Base-by-base conservation (phyloP, 1,284 basidiomycete species). In the Ustilago loliicola region DNA sequence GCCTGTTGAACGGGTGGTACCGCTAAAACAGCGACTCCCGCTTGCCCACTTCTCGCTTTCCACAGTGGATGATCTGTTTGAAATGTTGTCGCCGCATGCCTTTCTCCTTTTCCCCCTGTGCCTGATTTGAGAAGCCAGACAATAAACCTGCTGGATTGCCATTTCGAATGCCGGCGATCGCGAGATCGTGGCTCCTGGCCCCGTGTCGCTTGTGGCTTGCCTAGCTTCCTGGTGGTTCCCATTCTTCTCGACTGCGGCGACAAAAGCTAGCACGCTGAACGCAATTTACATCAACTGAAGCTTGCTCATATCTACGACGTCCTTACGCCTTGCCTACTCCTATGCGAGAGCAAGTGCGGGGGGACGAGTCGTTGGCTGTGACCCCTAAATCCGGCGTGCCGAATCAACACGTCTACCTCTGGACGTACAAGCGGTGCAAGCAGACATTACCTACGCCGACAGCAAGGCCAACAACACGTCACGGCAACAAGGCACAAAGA, bases 81-180 rank as follows among this genome's bases (percentile, higher is more conserved):
- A 25, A 50, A 15, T 21, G 13, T n/a, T 2, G 25, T 50, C 48
- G 48, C 48, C 25, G 48, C 48, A 27, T 50, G 23, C 48, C 17
- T 29, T 29, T n/a, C 8, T 47, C n/a, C 7, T n/a, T 23, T n/a
- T 11, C 40, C 45, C 23, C 7, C n/a, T 29, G 48, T 50, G 27
- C 48, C 17, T 50, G 42, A 45, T 21, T 21, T 21, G 5, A 45
- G 42, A 40, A 40, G 15, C 15, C 38, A 45, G n/a, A 45, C 3
- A 23, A n/a, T 45, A 6, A 9, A 7, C n/a, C 17, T 45, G 21
- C 8, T 45, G n/a, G 9, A 21, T 21, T 11, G 23, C 48, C 1
- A 4, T 61, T 52, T 61, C 25, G 59, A 61, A 40, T 40, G 50
- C 50, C 50, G 59, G 59, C n/a, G 59, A 61, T 61, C 59, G 50